Base-by-base conservation (phyloP, 352 stramenopile genomes). In the Phytopythium vexans region DNA sequence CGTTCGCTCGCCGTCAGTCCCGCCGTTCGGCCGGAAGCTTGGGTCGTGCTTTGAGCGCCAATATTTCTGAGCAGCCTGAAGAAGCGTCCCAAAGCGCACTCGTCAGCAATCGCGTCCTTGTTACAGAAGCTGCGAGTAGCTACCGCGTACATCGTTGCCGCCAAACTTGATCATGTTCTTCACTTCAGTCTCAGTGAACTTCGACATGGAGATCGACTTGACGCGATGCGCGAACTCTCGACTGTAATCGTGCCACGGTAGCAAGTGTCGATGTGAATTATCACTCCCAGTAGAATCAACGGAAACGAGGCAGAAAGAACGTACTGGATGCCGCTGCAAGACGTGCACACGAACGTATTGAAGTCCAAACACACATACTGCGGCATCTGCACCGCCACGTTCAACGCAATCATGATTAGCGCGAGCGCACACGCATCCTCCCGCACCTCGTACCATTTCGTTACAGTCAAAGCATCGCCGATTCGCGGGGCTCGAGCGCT, bases 321-420 rank as follows among this genome's bases (percentile, higher is more conserved):
- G 71, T 70, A 95, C 86, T 97, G 91, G 65, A 97, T 96, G 52
- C 91, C 91, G 48, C 88, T 97, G 66, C 91, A 97, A 1, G 88
- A 74, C 21, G 91, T 97, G 74, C 91, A 97, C n/a, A 97, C 87
- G 50, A 97, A 97, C 34, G 89, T 97, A 61, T 96, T 96, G 70
- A 97, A 97, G 59, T 96, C 89, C 54, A 95, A 64, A 43, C 89
- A 94, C 39, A 97, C 72, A 58, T 96, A 97, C 54, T 97, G 89
- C 16, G 90, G 90, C 73, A 93, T 93, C 86, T 95, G 56, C 40
- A 11, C 8, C 21, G 21, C 21, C 21, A 27, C 21, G 21, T 27
- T 27, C 21, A 27, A 27, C 21, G 21, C 21, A 27, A 27, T 27
- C 21, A 27, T 27, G 21, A 47, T 5, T 14, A 47, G 45, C 32